Evolutionary conservation across 768 basidiomycete species (phyloP).

Genomic region (Psilocybe subaeruginosa): DNA sequence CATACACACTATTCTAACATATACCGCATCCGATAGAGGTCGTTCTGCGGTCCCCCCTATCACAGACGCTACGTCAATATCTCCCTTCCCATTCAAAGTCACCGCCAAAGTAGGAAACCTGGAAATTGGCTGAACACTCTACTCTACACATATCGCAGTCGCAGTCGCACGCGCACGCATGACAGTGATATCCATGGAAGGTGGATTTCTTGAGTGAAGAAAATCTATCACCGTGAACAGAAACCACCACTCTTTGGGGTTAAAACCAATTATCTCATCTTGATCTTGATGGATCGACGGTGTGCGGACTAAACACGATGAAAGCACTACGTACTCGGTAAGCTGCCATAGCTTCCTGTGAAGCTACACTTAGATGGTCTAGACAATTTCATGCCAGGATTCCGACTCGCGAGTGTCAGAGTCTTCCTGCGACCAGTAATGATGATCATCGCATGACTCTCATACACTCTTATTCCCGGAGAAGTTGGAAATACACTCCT

Average conservation of each 20-base stretch:
- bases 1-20: slow-evolving; percentile 69
- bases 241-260: not conserved
- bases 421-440: no score
- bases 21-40: slow-evolving; percentile 80
- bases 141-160: not conserved
- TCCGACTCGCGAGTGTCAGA: no score
- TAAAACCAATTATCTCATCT: not conserved
- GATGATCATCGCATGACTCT: no score
- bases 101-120: slow-evolving; percentile 67
- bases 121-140: slow-evolving; percentile 44
- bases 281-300: not conserved
- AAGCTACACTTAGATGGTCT: not conserved
- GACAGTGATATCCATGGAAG: not conserved
- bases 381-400: not conserved
- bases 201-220: not conserved
- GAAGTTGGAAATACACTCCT: no score
- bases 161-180: not conserved
- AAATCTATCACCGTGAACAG: no score
- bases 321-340: not conserved
- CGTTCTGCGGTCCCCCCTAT: slow-evolving; percentile 78
- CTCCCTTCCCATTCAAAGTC: slow-evolving; percentile 80
- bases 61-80: slow-evolving; percentile 74
- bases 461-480: no score
- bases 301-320: no score
- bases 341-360: not conserved